These are phyloP conservation scores for Aspergillus quadricinctus DNA, from an alignment of 2,329 filamentous ascomycete species.

Conservation along the genomic window DNA sequence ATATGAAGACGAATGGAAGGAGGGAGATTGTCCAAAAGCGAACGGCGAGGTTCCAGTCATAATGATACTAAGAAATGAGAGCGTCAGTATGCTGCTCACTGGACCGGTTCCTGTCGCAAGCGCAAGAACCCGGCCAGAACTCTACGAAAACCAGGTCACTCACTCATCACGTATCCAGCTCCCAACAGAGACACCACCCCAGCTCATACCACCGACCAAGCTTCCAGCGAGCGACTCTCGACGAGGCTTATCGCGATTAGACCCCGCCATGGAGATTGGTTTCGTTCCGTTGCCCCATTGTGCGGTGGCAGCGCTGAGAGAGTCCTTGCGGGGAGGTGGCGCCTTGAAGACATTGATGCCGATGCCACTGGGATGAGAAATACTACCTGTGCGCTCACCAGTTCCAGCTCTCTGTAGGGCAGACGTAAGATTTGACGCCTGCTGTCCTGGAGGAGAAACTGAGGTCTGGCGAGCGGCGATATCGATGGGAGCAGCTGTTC, in stretches of 20 bases:
- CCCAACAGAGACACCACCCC: slow-evolving; percentile 92
- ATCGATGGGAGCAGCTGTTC: slow-evolving; percentile 54
- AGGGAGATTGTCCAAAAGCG: slow-evolving; percentile 74
- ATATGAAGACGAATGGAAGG: slow-evolving; percentile 94
- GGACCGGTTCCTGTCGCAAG: background rate
- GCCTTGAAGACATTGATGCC: slow-evolving; percentile 37
- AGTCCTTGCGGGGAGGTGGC: slow-evolving; percentile 49
- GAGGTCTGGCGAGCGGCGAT: slow-evolving; percentile 56
- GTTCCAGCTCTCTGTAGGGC: slow-evolving; percentile 51
- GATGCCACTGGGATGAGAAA: slow-evolving; percentile 41
- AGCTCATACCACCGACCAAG: slow-evolving; percentile 79
- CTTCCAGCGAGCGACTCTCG: slow-evolving; percentile 59
- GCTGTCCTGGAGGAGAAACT: slow-evolving; percentile 55
- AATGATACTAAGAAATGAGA: slow-evolving; percentile 63
- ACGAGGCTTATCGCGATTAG: slow-evolving; percentile 47
- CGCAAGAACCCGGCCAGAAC: slow-evolving; percentile 18
- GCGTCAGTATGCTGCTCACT: slow-evolving; percentile 11
- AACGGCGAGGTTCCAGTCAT: slow-evolving; percentile 97
- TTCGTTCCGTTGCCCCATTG: slow-evolving; percentile 56
- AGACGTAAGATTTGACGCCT: slow-evolving; percentile 60
- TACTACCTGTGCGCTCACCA: slow-evolving; percentile 38
- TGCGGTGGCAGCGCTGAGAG: slow-evolving; percentile 46
- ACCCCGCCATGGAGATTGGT: slow-evolving; percentile 56
- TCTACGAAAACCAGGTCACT: slow-evolving; percentile 43
- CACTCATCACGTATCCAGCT: slow-evolving; percentile 98